Evolutionary conservation across 371 early-diverging fungal genomes (phyloP).

Genomic region (Mortierella sp.): DNA sequence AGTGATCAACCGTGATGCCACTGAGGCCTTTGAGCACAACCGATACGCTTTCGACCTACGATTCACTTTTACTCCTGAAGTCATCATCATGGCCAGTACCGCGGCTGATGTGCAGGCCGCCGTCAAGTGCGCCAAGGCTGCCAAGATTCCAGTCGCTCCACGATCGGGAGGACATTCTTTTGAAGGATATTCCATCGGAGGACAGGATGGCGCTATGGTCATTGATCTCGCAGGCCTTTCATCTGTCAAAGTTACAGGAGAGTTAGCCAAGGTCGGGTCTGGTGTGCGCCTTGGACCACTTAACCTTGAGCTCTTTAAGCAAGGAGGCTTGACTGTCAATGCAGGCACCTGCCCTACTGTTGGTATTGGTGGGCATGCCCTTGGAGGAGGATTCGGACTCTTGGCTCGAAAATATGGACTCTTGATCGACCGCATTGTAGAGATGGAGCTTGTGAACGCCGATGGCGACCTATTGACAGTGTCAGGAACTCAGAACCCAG

Average conservation of each 20-base stretch:
- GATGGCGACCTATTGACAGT: conserved; percentile 19
- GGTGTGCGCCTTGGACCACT: conserved; percentile 54
- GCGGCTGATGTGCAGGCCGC: conserved; percentile 37
- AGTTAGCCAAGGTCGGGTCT: conserved; percentile 37
- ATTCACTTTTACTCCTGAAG: conserved; percentile 31
- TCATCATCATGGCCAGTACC: conserved; percentile 39
- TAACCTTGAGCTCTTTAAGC: conserved; percentile 28
- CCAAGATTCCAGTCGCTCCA: conserved; percentile 47
- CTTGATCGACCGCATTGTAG: conserved; percentile 39
- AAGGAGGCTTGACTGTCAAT: conserved; percentile 44
- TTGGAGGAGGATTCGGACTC: conserved; percentile 55
- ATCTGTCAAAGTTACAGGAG: not conserved
- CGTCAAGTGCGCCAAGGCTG: conserved; percentile 47
- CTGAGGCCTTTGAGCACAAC: conserved; percentile 14
- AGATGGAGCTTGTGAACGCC: conserved; percentile 41
- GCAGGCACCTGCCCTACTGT: conserved; percentile 56
- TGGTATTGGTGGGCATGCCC: conserved; percentile 54
- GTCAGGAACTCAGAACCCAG: conserved; percentile 27
- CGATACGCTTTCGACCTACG: conserved; percentile 39
- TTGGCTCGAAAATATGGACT: conserved; percentile 48
- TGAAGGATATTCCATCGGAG: conserved; percentile 55
- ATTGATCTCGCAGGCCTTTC: conserved; percentile 51
- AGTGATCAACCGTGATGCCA: conserved; percentile 12
- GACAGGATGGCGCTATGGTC: conserved; percentile 43
- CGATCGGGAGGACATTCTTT: conserved; percentile 58